Conservation (phyloP, 148 eudicot genomes). For the Rhododendron kiyosumense region DNA sequence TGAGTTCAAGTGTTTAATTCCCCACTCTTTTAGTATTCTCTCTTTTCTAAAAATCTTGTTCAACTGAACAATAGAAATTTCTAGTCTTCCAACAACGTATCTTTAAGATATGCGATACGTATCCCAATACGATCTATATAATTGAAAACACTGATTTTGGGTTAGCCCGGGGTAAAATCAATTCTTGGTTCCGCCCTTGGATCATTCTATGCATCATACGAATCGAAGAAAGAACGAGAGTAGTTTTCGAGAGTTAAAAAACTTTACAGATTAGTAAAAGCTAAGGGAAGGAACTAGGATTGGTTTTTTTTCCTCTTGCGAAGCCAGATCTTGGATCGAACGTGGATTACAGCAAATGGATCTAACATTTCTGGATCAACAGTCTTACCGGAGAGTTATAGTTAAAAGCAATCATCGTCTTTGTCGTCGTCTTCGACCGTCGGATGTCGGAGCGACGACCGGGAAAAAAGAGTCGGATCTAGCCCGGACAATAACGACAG, state of each 20-base stretch:
- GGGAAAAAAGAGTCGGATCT: background rate
- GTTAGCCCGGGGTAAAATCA: no score
- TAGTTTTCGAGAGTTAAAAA: background rate
- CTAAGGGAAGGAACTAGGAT: background rate
- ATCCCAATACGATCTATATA: no score
- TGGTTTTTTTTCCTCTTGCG: constrained; percentile 48
- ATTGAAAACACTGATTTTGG: no score
- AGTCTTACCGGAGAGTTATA: constrained; percentile 12
- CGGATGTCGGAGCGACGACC: constrained; percentile 10
- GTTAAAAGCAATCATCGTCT: constrained; percentile 8
- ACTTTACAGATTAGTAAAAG: background rate
- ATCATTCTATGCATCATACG: background rate
- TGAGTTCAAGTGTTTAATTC: no score
- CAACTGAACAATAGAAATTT: no score
- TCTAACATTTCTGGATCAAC: constrained; percentile 35
- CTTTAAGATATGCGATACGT: no score
- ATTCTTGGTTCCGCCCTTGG: no score
- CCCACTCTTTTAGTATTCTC: no score
- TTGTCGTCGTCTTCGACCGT: constrained; percentile 4
- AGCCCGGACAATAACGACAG: background rate
- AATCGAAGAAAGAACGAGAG: background rate
- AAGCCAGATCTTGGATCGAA: constrained; percentile 46
- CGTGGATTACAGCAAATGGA: constrained; percentile 30
- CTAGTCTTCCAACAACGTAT: no score
- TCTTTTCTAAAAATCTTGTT: no score